These are phyloP conservation scores for Fusarium longipes DNA, from an alignment of 2,329 filamentous ascomycete species.

Conservation along the genomic window DNA sequence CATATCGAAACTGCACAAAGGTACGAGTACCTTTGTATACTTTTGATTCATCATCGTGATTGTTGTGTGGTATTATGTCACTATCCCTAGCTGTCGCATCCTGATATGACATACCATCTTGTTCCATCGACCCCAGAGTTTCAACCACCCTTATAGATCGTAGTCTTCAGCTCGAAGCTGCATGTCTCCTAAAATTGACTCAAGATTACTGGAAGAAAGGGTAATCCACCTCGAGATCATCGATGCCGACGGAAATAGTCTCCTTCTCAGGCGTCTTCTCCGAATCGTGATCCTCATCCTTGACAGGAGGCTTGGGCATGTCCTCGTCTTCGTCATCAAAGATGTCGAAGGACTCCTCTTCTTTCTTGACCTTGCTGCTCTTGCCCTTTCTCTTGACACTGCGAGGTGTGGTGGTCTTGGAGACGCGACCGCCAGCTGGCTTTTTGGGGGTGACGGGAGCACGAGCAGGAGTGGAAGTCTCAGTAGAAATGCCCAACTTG, in stretches of 20 bases:
- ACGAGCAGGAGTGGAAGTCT: slow-evolving; percentile 28
- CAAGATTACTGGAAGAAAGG: slow-evolving; percentile 16
- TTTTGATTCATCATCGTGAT: slow-evolving; percentile 8
- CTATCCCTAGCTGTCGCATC: slow-evolving; percentile 9
- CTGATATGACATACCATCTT: slow-evolving; percentile 14
- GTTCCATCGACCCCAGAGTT: slow-evolving; percentile 1
- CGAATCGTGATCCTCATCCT: slow-evolving; percentile 36
- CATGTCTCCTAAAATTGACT: background rate
- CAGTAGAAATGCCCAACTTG: slow-evolving; percentile 56
- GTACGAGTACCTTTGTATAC: background rate
- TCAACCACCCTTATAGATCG: background rate
- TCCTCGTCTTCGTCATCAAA: slow-evolving; percentile 35
- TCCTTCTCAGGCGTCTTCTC: slow-evolving; percentile 37
- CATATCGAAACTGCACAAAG: background rate
- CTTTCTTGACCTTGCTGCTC: slow-evolving; percentile 41
- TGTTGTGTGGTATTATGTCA: slow-evolving; percentile 9
- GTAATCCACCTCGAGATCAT: slow-evolving; percentile 1
- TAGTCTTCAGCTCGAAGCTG: background rate
- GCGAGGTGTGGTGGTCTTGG: slow-evolving; percentile 50
- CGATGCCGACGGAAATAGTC: background rate
- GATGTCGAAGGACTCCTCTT: slow-evolving; percentile 23
- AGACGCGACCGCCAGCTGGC: slow-evolving; percentile 43
- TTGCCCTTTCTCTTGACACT: slow-evolving; percentile 35
- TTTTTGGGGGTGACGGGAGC: slow-evolving; percentile 42
- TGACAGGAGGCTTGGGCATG: slow-evolving; percentile 18